Conservation (phyloP, 441 rosid genomes). For the Erysimum pusillum region DNA sequence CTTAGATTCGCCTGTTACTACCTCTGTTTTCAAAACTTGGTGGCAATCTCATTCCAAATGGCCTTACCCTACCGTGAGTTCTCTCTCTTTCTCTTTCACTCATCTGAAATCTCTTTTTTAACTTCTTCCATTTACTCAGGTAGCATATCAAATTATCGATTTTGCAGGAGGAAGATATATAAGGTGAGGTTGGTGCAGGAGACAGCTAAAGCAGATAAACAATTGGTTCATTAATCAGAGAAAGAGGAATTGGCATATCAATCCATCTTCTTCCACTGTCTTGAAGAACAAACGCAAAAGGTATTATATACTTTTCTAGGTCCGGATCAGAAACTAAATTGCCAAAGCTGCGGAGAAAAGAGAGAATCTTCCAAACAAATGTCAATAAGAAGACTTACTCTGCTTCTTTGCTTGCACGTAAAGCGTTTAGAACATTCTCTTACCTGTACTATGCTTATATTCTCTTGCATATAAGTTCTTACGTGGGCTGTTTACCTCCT, state of each 20-base stretch:
- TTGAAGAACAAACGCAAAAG: constrained; percentile 93
- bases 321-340: constrained; percentile 80
- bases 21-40: no score
- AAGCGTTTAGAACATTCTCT: constrained; percentile 86
- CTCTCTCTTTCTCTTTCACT: no score
- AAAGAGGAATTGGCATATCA: constrained; percentile 96
- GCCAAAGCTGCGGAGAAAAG: constrained; percentile 77
- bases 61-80: no score
- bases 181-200: constrained; percentile 93
- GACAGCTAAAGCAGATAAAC: constrained; percentile 95
- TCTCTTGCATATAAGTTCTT: no score
- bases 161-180: no score
- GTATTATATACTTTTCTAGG: constrained; percentile 54
- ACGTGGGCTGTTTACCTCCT: constrained; percentile 96
- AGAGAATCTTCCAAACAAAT: constrained; percentile 79
- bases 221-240: constrained; percentile 98
- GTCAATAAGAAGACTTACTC: constrained; percentile 79
- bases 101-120: no score
- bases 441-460: no score
- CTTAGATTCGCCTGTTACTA: constrained; percentile 42
- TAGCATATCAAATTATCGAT: no score
- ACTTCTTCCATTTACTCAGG: no score
- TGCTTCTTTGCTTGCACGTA: constrained; percentile 78
- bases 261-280: constrained; percentile 85
- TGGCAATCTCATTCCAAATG: no score